Percentiles rank a stretch among this genome's conserved stretches.
Conservation (phyloP, 495 filamentous ascomycete species). For the Stereocaulon alpinum region DNA sequence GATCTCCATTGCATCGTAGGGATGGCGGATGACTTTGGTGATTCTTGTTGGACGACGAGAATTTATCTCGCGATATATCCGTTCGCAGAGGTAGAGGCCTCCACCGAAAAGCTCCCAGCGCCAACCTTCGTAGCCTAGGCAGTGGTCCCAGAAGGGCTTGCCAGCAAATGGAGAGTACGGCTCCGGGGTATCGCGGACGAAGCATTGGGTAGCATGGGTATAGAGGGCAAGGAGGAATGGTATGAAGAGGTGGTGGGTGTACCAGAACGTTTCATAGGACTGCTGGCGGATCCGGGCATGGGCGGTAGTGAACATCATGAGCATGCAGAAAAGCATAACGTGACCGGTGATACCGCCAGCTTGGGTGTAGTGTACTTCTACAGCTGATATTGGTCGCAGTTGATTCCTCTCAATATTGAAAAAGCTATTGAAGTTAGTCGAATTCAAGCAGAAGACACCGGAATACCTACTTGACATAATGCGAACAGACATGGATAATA, state of each 20-base stretch:
- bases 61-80: conserved; percentile 86
- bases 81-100: conserved; percentile 73
- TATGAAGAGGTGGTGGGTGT: conserved; percentile 95
- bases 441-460: not conserved
- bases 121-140: conserved; percentile 94
- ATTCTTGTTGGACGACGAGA: conserved; percentile 75
- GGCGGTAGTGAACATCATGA: conserved; percentile 95
- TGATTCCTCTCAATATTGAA: conserved; percentile 87
- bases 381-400: conserved; percentile 65
- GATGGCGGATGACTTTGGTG: conserved; percentile 86
- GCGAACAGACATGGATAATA: conserved; percentile 61
- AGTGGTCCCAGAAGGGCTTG: conserved; percentile 76
- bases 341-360: conserved; percentile 91
- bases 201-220: conserved; percentile 92
- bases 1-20: conserved; percentile 96
- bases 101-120: conserved; percentile 91
- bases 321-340: conserved; percentile 97
- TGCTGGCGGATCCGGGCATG: conserved; percentile 92
- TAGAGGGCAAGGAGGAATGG: conserved; percentile 91
- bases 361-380: conserved; percentile 89
- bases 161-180: conserved; percentile 79
- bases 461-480: conserved; percentile 86
- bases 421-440: conserved; percentile 52
- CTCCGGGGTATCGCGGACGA: conserved; percentile 66
- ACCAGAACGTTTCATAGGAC: conserved; percentile 98